Evolutionary conservation across 768 basidiomycete species (phyloP), one percentile per base, ranked within the genome.

Genomic region (Auricularia cornea): DNA sequence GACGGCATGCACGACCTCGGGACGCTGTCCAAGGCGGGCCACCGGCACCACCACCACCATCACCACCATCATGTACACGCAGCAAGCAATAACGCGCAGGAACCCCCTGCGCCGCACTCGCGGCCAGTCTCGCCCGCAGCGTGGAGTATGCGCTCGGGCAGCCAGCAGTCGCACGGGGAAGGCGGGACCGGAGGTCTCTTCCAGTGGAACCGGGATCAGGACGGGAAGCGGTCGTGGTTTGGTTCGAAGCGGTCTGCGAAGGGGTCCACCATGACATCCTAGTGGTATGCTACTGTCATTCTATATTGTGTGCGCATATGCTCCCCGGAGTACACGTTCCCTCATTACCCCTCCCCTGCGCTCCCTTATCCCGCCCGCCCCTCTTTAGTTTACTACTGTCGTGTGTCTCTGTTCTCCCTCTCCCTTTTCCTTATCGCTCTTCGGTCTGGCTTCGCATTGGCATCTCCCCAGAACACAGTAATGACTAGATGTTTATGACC

Each of bases 71-170:
- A 86, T 40, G 83, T 85, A 59, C 78, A 82, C 62, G 57, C 69
- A 68, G 35, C 68, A 70, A 31, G 70, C 74, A 29, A 76, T 72
- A 51, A 68, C 75, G 20, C 74, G 78, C 44, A 75, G 73, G 79
- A 78, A 29, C 67, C 75, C 41, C 64, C 77, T 65, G 83, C 84
- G 20, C 68, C 73, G 54, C 72, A 38, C 35, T 62, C 77, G 3
- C 84, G 91, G 28, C 91, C 91, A 2, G 81, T 77, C 20, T 92
- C 91, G 3, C 91, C 90, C 0, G 59, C 63, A 4, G 86, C 89
- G 0, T 93, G 89, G 90, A 92, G 90, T 0, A 87, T 92, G 79
- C 86, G 90, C 20, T 93, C 91, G 26, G 89, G 89, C n/a, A 90
- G 89, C 67, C 71, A 84, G 0, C 81, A 85, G 59, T 89, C 88